Percentiles rank a stretch among this genome's conserved stretches.
Evolutionary conservation across 257 asterid species (phyloP).

Genomic region (Nicotiana obtusifolia): DNA sequence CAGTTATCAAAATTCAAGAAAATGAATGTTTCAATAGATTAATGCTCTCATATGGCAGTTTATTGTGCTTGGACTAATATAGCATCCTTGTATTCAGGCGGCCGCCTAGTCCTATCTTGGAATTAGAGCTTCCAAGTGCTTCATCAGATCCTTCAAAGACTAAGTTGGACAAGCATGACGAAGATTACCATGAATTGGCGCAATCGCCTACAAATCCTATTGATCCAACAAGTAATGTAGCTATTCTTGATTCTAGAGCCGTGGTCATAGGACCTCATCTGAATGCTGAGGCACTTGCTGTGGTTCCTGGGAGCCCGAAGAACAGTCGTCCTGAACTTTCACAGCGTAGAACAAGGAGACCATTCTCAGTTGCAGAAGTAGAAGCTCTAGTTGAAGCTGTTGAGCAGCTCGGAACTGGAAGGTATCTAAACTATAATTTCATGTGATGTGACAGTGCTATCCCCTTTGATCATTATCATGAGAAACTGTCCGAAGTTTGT

Average conservation of each 20-base stretch:
- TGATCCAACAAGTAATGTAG: slow-evolving; percentile 25
- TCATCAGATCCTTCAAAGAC: slow-evolving; percentile 27
- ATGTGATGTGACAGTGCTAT: neutral
- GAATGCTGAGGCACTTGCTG: slow-evolving; percentile 49
- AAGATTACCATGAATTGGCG: slow-evolving; percentile 18
- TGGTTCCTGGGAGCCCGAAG: slow-evolving; percentile 50
- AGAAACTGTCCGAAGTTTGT: neutral
- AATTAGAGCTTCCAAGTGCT: slow-evolving; percentile 46
- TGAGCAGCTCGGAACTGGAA: slow-evolving; percentile 90
- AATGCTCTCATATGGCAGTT: neutral
- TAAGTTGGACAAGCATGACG: slow-evolving; percentile 33
- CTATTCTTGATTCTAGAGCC: slow-evolving; percentile 48
- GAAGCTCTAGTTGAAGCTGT: slow-evolving; percentile 95
- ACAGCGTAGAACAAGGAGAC: slow-evolving; percentile 88
- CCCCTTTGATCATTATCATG: neutral
- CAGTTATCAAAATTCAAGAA: neutral
- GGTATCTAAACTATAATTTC: slow-evolving; percentile 29
- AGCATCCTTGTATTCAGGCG: slow-evolving; percentile 37
- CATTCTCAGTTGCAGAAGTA: slow-evolving; percentile 84
- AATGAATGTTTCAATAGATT: neutral
- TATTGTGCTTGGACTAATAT: neutral
- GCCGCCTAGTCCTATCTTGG: slow-evolving; percentile 37
- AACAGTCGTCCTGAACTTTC: slow-evolving; percentile 56
- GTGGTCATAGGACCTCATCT: slow-evolving; percentile 37
- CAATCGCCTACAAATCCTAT: slow-evolving; percentile 33